Evolutionary conservation across 2,329 filamentous ascomycete species (phyloP).

Genomic region (Trichophyton benhamiae): DNA sequence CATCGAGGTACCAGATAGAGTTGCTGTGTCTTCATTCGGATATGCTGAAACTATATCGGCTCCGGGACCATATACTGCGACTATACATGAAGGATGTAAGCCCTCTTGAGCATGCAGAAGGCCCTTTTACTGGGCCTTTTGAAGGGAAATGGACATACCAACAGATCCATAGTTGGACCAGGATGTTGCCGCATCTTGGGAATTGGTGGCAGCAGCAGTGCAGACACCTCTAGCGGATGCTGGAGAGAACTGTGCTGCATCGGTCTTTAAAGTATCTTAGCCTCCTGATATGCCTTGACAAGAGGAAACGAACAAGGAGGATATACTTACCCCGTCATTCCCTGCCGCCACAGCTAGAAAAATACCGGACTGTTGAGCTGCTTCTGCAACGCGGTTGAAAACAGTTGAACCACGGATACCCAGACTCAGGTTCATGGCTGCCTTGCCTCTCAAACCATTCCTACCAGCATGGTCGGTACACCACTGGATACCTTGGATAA

Average conservation of each 20-base stretch:
- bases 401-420: constrained; percentile 26
- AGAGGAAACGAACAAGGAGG: background rate
- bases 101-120: background rate
- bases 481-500: constrained; percentile 39
- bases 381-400: constrained; percentile 28
- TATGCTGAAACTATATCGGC: constrained; percentile 40
- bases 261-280: background rate
- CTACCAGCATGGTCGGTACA: constrained; percentile 23
- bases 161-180: constrained; percentile 36
- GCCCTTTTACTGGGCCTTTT: background rate
- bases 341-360: constrained; percentile 32
- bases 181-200: constrained; percentile 22
- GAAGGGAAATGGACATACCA: constrained; percentile 10
- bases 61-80: constrained; percentile 48
- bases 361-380: constrained; percentile 26
- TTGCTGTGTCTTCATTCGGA: constrained; percentile 37
- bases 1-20: constrained; percentile 26
- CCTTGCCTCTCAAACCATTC: constrained; percentile 20
- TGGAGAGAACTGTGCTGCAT: constrained; percentile 16
- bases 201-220: constrained; percentile 31
- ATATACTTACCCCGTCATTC: constrained; percentile 22
- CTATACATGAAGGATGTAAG: constrained; percentile 12
- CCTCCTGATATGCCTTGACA: constrained; percentile 17
- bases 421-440: constrained; percentile 27
- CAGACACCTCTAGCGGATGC: constrained; percentile 28